Conservation (phyloP, 371 early-diverging fungal genomes). For the Choanephora cucurbitarum region DNA sequence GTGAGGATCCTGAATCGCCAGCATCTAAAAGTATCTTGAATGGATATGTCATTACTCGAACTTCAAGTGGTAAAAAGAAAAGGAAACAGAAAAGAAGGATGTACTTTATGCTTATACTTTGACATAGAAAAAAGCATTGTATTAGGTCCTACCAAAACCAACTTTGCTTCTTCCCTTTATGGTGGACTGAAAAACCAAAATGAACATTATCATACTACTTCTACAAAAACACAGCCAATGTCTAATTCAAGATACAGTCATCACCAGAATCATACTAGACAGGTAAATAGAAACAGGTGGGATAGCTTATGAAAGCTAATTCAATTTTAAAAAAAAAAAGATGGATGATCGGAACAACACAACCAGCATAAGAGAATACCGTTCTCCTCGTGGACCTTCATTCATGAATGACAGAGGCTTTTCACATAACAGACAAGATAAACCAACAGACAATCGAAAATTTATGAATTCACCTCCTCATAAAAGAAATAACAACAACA, state of each 20-base stretch:
- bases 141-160: constrained; percentile 61
- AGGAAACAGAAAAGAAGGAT: not conserved
- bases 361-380: constrained; percentile 18
- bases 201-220: constrained; percentile 19
- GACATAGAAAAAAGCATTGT: constrained; percentile 54
- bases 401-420: constrained; percentile 36
- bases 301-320: too few species aligned
- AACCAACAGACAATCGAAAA: constrained; percentile 19
- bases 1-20: constrained; percentile 41
- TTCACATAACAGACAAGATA: constrained; percentile 21
- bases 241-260: constrained; percentile 17
- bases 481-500: constrained; percentile 12
- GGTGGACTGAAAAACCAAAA: constrained; percentile 56
- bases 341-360: constrained; percentile 16
- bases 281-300: constrained; percentile 10
- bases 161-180: constrained; percentile 57
- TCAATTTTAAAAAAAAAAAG: constrained; percentile 1
- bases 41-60: constrained; percentile 36
- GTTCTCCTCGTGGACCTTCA: constrained; percentile 30
- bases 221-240: constrained; percentile 16
- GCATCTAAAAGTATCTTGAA: constrained; percentile 39
- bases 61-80: constrained; percentile 10
- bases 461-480: constrained; percentile 17
- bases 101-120: not conserved
- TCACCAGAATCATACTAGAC: constrained; percentile 11